Conservation (phyloP, 768 basidiomycete genomes). For the Tulasnella sp. region DNA sequence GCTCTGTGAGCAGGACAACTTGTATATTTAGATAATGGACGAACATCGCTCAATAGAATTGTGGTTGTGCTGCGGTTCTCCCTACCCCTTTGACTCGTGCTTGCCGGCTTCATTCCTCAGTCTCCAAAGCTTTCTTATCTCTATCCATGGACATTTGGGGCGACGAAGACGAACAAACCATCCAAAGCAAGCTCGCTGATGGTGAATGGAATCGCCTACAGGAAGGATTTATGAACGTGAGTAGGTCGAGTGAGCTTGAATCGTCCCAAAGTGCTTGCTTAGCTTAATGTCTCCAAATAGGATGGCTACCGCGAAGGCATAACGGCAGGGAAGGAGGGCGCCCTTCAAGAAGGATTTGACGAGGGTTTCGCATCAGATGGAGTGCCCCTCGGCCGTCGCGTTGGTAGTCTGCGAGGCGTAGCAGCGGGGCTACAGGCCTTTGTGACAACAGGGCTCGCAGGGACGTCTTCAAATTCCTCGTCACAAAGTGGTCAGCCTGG, state of each 20-base stretch:
- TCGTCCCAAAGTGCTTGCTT: conserved; percentile 6
- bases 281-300: conserved; percentile 41
- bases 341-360: conserved; percentile 88
- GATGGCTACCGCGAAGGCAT: conserved; percentile 97
- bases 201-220: conserved; percentile 35
- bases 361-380: conserved; percentile 70
- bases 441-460: neutral
- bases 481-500: conserved; percentile 23
- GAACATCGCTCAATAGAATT: conserved; percentile 8
- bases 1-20: conserved; percentile 17
- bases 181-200: conserved; percentile 26
- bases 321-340: conserved; percentile 80
- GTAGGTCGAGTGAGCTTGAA: conserved; percentile 1
- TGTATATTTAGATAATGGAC: conserved; percentile 16
- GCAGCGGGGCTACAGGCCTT: conserved; percentile 52
- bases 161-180: conserved; percentile 14
- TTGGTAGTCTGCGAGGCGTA: conserved; percentile 73
- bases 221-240: conserved; percentile 35
- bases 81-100: neutral
- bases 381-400: conserved; percentile 65
- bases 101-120: neutral
- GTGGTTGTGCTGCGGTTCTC: neutral
- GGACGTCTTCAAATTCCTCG: conserved; percentile 22
- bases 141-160: conserved; percentile 23
- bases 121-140: neutral